phyloP scores from a whole-genome alignment of 345 rosid species.

The Limnanthes douglasii region DNA sequence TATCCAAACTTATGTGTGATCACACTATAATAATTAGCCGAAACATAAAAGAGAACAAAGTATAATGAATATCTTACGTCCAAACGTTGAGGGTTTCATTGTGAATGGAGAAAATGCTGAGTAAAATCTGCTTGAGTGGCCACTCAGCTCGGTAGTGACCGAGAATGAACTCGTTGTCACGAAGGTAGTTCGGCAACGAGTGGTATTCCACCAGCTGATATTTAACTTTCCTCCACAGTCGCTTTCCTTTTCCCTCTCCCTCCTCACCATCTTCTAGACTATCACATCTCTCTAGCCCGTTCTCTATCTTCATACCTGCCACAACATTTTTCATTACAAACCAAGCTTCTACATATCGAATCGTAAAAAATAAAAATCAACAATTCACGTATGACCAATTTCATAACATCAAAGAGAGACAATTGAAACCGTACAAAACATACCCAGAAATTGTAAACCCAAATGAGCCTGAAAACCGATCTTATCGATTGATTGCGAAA shows the following conservation, averaged over 20 bases:
- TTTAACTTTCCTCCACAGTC: conserved; percentile 8
- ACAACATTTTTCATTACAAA: no score
- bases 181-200: conserved; percentile 7
- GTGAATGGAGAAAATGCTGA: conserved; percentile 11
- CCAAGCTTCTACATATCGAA: no score
- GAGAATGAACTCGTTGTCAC: conserved; percentile 14
- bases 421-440: neutral
- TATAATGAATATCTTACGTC: conserved; percentile 11
- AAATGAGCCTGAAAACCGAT: neutral
- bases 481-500: neutral
- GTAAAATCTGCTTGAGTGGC: conserved; percentile 15
- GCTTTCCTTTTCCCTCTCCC: conserved; percentile 8
- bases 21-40: no score
- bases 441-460: conserved; percentile 1
- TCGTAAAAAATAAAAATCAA: neutral
- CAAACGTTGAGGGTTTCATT: conserved; percentile 15
- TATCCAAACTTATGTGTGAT: no score
- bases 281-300: conserved; percentile 1
- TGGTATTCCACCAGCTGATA: conserved; percentile 11
- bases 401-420: neutral
- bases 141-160: conserved; percentile 14
- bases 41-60: no score
- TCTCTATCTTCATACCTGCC: no score
- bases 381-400: neutral
- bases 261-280: conserved; percentile 6